A percentile compares a stretch with the other conserved stretches of the same genome.
phyloP scores from a whole-genome alignment of 345 rosid genomes.

The Microcos paniculata region DNA sequence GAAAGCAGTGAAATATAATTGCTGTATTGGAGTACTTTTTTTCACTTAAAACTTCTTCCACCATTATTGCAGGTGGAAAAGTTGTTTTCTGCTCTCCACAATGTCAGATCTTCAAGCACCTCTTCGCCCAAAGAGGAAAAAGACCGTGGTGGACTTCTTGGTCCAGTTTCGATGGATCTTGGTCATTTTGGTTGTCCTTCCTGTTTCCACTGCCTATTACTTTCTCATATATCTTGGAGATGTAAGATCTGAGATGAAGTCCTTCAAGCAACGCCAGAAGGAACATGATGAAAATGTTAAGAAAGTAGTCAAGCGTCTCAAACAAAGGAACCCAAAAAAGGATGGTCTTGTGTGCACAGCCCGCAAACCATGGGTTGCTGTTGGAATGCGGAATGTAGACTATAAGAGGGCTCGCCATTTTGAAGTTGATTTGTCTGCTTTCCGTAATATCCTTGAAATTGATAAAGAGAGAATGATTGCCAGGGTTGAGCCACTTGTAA shows the following conservation, averaged over 20 bases:
- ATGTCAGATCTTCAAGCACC: conserved; percentile 90
- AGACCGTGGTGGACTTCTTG: conserved; percentile 77
- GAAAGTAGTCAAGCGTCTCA: conserved; percentile 84
- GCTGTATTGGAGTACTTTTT: background rate
- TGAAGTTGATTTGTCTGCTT: conserved; percentile 89
- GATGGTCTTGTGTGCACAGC: conserved; percentile 99
- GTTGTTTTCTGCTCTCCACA: conserved; percentile 11
- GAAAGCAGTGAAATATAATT: conserved; percentile 6
- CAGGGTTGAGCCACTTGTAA: conserved; percentile 96
- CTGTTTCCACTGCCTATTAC: conserved; percentile 73
- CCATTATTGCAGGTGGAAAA: conserved; percentile 32
- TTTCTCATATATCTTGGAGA: conserved; percentile 95
- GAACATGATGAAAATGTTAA: conserved; percentile 89
- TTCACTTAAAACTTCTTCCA: conserved; percentile 9
- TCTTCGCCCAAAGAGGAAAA: conserved; percentile 88
- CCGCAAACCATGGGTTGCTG: conserved; percentile 98
- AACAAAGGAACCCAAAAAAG: conserved; percentile 71
- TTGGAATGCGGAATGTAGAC: conserved; percentile 99
- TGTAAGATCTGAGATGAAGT: conserved; percentile 81
- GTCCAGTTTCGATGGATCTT: conserved; percentile 88
- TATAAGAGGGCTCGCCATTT: conserved; percentile 94
- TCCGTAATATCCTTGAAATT: conserved; percentile 78
- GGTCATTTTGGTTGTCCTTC: conserved; percentile 91
- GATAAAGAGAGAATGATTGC: conserved; percentile 88
- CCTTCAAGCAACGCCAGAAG: conserved; percentile 78